These are phyloP conservation scores for Phaseolus coccineus DNA, from an alignment of 331 rosid genomes.

Conservation along the genomic window DNA sequence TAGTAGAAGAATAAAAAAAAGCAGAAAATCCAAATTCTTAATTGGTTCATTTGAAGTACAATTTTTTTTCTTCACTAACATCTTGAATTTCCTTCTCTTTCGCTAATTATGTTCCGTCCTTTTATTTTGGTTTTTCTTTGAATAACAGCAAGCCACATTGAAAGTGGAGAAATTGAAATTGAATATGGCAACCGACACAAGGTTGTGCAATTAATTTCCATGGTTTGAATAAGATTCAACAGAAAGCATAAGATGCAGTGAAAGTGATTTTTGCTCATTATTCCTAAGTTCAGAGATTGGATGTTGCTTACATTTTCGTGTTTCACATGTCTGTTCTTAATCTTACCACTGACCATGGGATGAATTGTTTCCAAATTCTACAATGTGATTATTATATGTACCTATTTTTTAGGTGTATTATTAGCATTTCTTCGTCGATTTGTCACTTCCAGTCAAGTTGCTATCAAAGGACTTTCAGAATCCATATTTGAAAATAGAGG, in stretches of 20 bases:
- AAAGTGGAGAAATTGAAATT: no score
- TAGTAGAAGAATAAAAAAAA: no score
- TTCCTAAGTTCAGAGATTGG: background rate
- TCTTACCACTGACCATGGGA: background rate
- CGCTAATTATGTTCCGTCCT: background rate
- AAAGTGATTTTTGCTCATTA: conserved; percentile 11
- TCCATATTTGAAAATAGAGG: no score
- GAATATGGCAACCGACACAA: no score
- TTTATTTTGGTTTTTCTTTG: background rate
- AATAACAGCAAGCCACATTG: background rate
- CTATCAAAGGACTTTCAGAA: background rate
- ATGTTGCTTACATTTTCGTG: background rate
- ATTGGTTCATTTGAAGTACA: background rate
- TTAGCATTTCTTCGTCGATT: background rate
- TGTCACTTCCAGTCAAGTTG: background rate
- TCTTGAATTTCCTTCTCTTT: background rate
- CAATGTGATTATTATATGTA: background rate
- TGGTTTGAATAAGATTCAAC: background rate
- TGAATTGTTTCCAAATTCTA: background rate
- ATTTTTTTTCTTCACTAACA: background rate
- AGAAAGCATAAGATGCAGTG: background rate
- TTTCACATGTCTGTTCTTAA: conserved; percentile 2
- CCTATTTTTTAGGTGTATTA: conserved; percentile 1
- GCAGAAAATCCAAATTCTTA: no score
- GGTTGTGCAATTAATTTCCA: background rate